Percentiles rank a stretch among this genome's conserved stretches.
These are phyloP conservation scores for Phytophthora foliorum DNA, from an alignment of 352 stramenopile species.

Conservation along the genomic window DNA sequence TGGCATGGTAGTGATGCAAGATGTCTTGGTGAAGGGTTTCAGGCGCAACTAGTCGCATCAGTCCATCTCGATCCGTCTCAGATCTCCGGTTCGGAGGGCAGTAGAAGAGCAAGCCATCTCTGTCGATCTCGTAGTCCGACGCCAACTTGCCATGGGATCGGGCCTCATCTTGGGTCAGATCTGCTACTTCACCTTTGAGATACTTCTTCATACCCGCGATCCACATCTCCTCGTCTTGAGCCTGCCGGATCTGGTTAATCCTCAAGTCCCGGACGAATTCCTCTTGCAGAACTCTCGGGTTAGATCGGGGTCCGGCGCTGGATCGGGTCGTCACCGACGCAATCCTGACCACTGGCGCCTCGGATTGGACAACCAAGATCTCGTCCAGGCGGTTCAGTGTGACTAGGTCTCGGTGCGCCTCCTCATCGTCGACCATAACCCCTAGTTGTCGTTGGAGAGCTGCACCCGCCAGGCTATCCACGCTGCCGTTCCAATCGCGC, in stretches of 20 bases:
- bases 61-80: too few species aligned
- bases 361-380: neutral
- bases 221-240: constrained; percentile 12
- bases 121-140: neutral
- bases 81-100: too few species aligned
- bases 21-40: too few species aligned
- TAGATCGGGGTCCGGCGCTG: neutral
- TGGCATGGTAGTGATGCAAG: too few species aligned
- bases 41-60: too few species aligned
- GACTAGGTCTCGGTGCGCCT: neutral
- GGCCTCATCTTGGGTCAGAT: neutral
- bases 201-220: constrained; percentile 4
- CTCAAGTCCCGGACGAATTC: neutral
- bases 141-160: neutral
- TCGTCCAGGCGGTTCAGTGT: constrained; percentile 10
- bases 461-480: neutral
- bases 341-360: neutral
- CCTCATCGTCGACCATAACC: neutral
- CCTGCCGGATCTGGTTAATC: neutral
- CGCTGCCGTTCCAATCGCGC: constrained; percentile 6
- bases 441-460: neutral
- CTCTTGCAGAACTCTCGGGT: neutral
- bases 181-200: neutral
- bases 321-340: neutral
- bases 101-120: constrained; percentile 6